These are phyloP conservation scores for Cutaneotrichosporon dermatis DNA, from an alignment of 1,284 basidiomycete genomes.

Conservation along the genomic window DNA sequence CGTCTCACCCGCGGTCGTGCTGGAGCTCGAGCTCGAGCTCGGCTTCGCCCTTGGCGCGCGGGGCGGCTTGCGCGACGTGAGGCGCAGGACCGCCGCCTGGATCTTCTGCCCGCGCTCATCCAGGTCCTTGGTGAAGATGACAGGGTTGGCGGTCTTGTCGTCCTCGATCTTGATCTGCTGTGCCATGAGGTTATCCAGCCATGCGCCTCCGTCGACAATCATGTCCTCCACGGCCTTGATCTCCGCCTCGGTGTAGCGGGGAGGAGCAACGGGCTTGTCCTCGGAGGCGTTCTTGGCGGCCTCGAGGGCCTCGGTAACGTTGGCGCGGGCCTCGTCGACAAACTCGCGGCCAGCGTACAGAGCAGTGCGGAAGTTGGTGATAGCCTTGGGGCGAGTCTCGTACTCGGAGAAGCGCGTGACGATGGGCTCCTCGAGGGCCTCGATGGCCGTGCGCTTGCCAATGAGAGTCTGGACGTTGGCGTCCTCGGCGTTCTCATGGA, in stretches of 20 bases:
- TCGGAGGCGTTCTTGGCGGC: constrained; percentile 26
- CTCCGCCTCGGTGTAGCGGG: constrained; percentile 77
- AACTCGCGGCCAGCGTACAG: constrained; percentile 63
- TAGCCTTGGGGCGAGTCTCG: constrained; percentile 61
- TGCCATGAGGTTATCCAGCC: constrained; percentile 73
- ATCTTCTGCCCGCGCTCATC: constrained; percentile 71
- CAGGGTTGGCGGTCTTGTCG: constrained; percentile 65
- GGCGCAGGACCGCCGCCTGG: constrained; percentile 59
- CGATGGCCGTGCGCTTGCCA: constrained; percentile 68
- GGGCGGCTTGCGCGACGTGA: constrained; percentile 11
- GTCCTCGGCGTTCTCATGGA: constrained; percentile 74
- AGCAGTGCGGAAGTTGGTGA: constrained; percentile 63
- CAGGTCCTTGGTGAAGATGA: constrained; percentile 75
- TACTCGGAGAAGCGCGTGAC: constrained; percentile 81
- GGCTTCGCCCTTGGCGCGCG: constrained; percentile 12
- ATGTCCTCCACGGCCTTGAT: constrained; percentile 67
- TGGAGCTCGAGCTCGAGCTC: not conserved
- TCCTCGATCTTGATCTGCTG: constrained; percentile 66
- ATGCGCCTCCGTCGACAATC: constrained; percentile 69
- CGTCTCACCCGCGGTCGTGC: not conserved
- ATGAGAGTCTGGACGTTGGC: constrained; percentile 71
- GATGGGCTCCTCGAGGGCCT: constrained; percentile 77
- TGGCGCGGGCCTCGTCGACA: constrained; percentile 69
- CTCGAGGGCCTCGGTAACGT: constrained; percentile 56
- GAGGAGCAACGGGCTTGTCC: constrained; percentile 55